Base-by-base conservation (phyloP, 805 yeast species). In the Suhomyces faveliae region DNA sequence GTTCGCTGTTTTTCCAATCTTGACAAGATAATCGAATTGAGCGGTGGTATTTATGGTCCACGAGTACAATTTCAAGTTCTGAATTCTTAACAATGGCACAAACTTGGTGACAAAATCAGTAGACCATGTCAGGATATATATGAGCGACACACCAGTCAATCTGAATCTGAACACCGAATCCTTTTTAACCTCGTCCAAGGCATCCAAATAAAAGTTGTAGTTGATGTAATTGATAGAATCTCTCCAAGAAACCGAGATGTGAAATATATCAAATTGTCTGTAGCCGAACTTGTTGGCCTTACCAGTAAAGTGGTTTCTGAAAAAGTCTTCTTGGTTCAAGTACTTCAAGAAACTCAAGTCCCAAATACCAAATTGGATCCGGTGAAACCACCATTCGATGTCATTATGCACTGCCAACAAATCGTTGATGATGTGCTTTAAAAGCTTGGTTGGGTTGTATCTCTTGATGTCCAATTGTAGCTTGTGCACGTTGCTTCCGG, bases 311-410 rank as follows among this genome's bases (percentile, higher is more conserved):
- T 59, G 46, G 9, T 56, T 43, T 50, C 62, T 68, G 52, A 72
- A 71, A 47, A 54, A 66, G 1, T 57, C 61, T 37, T 71, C 70
- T 50, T 73, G 76, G 54, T 73, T 73, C 50, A 71, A 47, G 54
- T 60, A 71, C 51, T 70, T 68, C 40, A 71, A 50, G 44, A 68
- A 63, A 29, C 64, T 60, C 47, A 73, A 56, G 50, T 68, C 67
- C 78, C 78, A 73, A 19, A 72, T 53, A 4, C 77, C 78, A 46
- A 71, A 60, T 50, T 68, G 72, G 23, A 73, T 52, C 20, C 66
- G 62, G 21, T 64, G 62, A 24, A 57, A 62, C 78, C 77, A 73
- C 66, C 68, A 73, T 15, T 54, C 40, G 12, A 71, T 53, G 43
- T 71, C 71, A 23, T 53, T 45, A 13, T 61, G 54, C 10, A 64